Evolutionary conservation across 176 grass and related monocot species (phyloP).

Genomic region (Triticum monococcum): DNA sequence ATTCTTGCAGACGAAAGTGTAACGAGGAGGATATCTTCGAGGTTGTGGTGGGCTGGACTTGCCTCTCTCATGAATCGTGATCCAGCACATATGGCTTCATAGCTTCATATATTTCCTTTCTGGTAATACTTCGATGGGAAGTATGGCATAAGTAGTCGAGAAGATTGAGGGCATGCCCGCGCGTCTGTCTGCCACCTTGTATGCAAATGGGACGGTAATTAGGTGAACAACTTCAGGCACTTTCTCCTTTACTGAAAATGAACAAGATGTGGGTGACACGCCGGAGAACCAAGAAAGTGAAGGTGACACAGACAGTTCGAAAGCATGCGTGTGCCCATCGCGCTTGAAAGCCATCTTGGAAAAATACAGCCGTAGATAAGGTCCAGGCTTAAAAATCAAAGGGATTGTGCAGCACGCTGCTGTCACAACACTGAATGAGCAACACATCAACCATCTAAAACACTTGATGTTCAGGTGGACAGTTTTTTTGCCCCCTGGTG

Average conservation of each 20-base stretch:
- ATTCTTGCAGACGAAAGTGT: not conserved
- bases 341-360: not conserved
- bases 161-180: not conserved
- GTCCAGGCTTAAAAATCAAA: not conserved
- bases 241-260: not conserved
- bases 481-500: too few species aligned
- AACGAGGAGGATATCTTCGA: not conserved
- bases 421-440: not conserved
- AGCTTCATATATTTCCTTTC: not conserved
- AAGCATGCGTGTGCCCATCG: not conserved
- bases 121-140: not conserved
- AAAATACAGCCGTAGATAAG: not conserved
- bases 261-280: conserved; percentile 1
- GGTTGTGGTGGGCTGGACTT: conserved; percentile 4
- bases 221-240: not conserved
- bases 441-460: too few species aligned
- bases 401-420: not conserved
- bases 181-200: not conserved
- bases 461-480: too few species aligned
- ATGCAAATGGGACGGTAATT: not conserved
- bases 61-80: conserved; percentile 2
- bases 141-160: not conserved
- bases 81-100: not conserved
- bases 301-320: not conserved
- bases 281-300: not conserved